Base-by-base conservation (phyloP, 371 early-diverging fungal species). In the Mucor sp. region DNA sequence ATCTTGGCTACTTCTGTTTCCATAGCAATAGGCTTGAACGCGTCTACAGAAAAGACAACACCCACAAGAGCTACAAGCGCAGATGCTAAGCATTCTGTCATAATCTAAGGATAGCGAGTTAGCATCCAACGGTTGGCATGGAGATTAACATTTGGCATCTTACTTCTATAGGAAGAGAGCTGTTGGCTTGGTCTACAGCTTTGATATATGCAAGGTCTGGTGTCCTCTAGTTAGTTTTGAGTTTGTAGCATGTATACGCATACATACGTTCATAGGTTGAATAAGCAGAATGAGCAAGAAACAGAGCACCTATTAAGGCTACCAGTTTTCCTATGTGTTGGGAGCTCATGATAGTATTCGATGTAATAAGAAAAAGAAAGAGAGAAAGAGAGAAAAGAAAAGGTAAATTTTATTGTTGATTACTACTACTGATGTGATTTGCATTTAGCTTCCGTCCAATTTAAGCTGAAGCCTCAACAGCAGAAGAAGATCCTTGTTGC, bases 181-280 rank as follows among this genome's bases (percentile, higher is more conserved):
- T 69, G 64, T 81, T 77, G 23, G 74, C 72, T 65, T 82, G 79
- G 69, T 87, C 90, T 25, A 87, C 80, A 11, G 87, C 90, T 76
- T 88, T 90, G 23, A 90, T 68, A 63, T 88, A 90, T 55, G 89
- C 85, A 43, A 88, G 82, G 79, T 90, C 90, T 90, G 17, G 14
- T 1, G 17, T 41, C 41, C 37, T 12, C 12, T 0, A 17, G 41
- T 41, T 15, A 17, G 80, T 28, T 37, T 7, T 27, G 15, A 21
- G 25, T 25, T 9, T 5, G n/a, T 37, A 32, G 32, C 47, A n/a
- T 53, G 15, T 11, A 47, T 2, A 17, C 17, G 17, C 23, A n/a
- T 28, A 65, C 78, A 61, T 84, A 89, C 90, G 90, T 74, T 90
- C 89, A 78, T 89, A 90, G 25, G 89, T 88, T 23, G 90, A 90